Evolutionary conservation across 2,329 filamentous ascomycete species (phyloP), one percentile per base, ranked within the genome.

Genomic region (Calonectria fujianensis): DNA sequence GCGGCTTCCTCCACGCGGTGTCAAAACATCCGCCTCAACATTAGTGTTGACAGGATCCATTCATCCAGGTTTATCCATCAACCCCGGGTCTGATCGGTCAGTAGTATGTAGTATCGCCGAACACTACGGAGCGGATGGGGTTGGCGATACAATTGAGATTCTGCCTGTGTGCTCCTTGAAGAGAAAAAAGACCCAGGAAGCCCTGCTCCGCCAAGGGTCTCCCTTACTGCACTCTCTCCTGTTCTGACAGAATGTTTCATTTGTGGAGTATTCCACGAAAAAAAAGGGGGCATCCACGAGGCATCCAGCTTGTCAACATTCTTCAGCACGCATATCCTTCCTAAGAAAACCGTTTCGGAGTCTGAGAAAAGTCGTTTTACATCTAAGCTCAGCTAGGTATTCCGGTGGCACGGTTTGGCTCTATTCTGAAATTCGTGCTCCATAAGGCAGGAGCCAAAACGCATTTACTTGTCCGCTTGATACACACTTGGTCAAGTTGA

Each of bases 221-320:
- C 69, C 76, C 69, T 74, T 69, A 51, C 69, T 68, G 29, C 59
- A n/a, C 37, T 67, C 52, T 74, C 72, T 61, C 61, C 31, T 68
- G 37, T 73, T 73, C 72, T 73, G 57, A 27, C 69, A 70, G 52
- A 70, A 57, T 78, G 78, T 77, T 78, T 78, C 78, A 78, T 76
- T 65, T 74, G 72, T 76, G 72, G 75, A 59, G 70, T 54, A 69
- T 35, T 14, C 63, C 65, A 65, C 64, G 52, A 75, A 72, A 78
- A 70, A 69, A 52, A 74, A 70, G 59, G 74, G 50, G 57, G 54
- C 35, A 72, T 70, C 70, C 61, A 48, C 39, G 50, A 63, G 37
- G 74, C 72, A 41, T 63, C 59, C 29, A 31, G 35, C 48, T 35
- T 10, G 48, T 48, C 57, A 64, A 54, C 48, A 57, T 52, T 50